Percentiles rank a stretch among this genome's conserved stretches.
Conservation (phyloP, 1,284 basidiomycete species). For the Schizophyllum amplum region DNA sequence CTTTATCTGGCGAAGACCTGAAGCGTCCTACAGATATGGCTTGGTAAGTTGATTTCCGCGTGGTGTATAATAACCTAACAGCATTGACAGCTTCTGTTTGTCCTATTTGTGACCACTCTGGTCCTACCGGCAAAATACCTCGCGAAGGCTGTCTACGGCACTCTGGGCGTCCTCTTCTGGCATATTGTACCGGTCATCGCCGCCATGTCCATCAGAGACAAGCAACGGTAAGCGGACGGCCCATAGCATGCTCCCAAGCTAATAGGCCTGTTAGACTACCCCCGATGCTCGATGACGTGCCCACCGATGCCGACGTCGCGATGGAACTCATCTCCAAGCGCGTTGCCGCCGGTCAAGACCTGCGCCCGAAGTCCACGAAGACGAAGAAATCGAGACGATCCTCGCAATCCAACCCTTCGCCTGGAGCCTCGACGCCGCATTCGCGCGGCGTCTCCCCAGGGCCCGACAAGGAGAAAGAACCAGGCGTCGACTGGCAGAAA, state of each 20-base stretch:
- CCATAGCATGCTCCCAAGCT: constrained; percentile 6
- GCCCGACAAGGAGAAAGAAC: constrained; percentile 10
- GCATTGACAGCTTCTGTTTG: constrained; percentile 23
- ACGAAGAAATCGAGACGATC: neutral
- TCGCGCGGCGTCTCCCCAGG: neutral
- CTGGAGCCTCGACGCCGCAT: neutral
- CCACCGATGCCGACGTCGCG: constrained; percentile 60
- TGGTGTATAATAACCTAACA: constrained; percentile 4
- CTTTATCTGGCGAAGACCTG: constrained; percentile 53
- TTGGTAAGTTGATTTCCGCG: constrained; percentile 26
- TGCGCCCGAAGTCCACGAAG: constrained; percentile 18
- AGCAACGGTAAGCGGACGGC: constrained; percentile 30
- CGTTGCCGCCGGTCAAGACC: constrained; percentile 43
- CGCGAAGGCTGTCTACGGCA: constrained; percentile 36
- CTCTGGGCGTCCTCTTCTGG: constrained; percentile 51
- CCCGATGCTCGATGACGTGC: constrained; percentile 39
- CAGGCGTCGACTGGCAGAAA: constrained; percentile 42
- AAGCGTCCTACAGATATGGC: constrained; percentile 39
- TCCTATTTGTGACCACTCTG: constrained; percentile 31
- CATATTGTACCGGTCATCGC: constrained; percentile 50
- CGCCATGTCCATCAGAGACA: constrained; percentile 38
- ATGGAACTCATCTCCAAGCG: constrained; percentile 60
- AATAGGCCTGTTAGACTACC: constrained; percentile 30
- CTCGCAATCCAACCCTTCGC: neutral
- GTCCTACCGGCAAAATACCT: constrained; percentile 43